Percentiles rank a stretch among this genome's conserved stretches.
These are phyloP conservation scores for Fusarium udum DNA, from an alignment of 2,329 filamentous ascomycete genomes.

Conservation along the genomic window DNA sequence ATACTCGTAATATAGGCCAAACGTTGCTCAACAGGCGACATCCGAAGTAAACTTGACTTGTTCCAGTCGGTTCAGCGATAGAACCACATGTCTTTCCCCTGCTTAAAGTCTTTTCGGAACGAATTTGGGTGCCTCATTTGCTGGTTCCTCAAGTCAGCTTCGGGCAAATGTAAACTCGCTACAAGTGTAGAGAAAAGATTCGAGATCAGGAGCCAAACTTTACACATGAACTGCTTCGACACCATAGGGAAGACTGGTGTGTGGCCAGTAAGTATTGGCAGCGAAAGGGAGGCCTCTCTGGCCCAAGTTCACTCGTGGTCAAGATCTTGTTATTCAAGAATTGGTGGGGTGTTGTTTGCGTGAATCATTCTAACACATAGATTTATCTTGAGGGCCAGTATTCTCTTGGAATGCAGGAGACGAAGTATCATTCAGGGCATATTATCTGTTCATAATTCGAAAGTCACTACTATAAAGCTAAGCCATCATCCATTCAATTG, in stretches of 20 bases:
- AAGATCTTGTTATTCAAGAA: neutral
- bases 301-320: neutral
- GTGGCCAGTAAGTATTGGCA: neutral
- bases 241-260: neutral
- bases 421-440: slow-evolving; percentile 5
- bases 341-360: neutral
- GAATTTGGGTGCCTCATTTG: neutral
- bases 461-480: neutral
- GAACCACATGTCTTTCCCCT: neutral
- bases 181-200: neutral
- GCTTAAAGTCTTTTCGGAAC: neutral
- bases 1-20: neutral
- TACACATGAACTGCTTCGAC: neutral
- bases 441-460: slow-evolving; percentile 21
- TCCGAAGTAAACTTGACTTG: neutral
- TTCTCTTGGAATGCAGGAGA: neutral
- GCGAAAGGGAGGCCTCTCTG: neutral
- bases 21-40: neutral
- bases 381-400: neutral
- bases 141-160: neutral
- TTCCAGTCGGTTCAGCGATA: neutral
- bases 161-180: neutral
- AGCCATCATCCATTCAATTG: slow-evolving; percentile 21
- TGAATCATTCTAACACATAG: neutral
- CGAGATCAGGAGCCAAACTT: neutral